Evolutionary conservation across 75 land plant genomes (phyloP), one percentile per base, ranked within the genome.

Genomic region (Gnetum montanum): DNA sequence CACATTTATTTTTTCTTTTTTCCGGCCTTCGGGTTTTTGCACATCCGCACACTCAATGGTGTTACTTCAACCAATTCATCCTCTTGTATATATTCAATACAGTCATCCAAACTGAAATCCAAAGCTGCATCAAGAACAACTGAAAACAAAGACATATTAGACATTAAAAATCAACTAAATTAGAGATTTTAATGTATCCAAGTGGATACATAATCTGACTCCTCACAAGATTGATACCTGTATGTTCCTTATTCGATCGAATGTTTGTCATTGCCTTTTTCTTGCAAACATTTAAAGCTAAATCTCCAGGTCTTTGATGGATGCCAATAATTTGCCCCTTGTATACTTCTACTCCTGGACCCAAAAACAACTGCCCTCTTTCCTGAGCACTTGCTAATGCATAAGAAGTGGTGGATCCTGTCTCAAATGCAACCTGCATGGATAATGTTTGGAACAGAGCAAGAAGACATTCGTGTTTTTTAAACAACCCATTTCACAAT

Each of bases 61-160:
- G 98, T 94, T 15, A 94, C 84, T 58, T 94, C 98, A 31, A 94
- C 96, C 16, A 90, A 73, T 57, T 94, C 98, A 65, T 94, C 98
- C 67, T 94, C 98, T 78, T 89, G 84, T 59, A 93, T 93, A 73
- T 93, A 93, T 64, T 93, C 98, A 35, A 93, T 93, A 63, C 98
- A 94, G 65, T 94, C 98, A 41, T 94, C 96, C 28, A 94, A 65
- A 65, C 98, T 94, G 61, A 75, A 86, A 43, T 72, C 83, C 59
- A 89, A 34, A 31, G 96, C 85, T 18, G 90, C 46, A 54, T 86
- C 90, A 46, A 94, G 82, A 23, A 94, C 75, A 49, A 90, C 98
- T 90, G 78, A 81, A 75, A 24, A 46, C 3, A 62, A 34, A 26
- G 15, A 52, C 8, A 13, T 22, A n/a, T n/a, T n/a, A n/a, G n/a